Conservation (phyloP, 225 moss, liverwort and hornwort genomes). For the Bryum argenteum region DNA sequence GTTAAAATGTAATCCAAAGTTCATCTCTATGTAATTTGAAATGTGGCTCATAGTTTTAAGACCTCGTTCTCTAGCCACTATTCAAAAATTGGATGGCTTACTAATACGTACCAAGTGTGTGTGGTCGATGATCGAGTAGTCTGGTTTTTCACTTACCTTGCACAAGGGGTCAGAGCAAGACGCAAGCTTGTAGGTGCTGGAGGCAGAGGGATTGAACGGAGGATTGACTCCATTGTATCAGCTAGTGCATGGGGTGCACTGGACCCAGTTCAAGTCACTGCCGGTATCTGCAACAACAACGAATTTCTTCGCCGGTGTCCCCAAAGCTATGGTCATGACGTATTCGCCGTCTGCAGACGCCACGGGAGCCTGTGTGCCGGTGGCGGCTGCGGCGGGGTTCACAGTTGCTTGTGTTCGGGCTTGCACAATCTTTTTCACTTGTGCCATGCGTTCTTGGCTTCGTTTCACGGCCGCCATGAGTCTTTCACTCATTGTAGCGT, state of each 20-base stretch:
- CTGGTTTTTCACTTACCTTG: not conserved
- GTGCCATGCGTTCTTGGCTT: constrained; percentile 19
- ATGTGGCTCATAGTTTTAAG: no score
- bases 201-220: constrained; percentile 18
- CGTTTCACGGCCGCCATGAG: constrained; percentile 20
- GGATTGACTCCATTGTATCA: constrained; percentile 45
- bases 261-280: constrained; percentile 52
- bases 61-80: no score
- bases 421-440: constrained; percentile 11
- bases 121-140: no score
- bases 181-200: constrained; percentile 2
- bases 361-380: constrained; percentile 9
- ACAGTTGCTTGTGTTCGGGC: no score
- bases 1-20: no score
- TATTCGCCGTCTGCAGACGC: constrained; percentile 31
- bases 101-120: no score
- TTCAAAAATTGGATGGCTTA: no score
- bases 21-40: no score
- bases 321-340: constrained; percentile 39
- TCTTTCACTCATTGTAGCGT: constrained; percentile 27
- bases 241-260: constrained; percentile 50
- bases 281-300: constrained; percentile 32
- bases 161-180: constrained; percentile 2
- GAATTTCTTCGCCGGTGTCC: constrained; percentile 44
- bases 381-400: not conserved